A percentile compares a stretch with the other conserved stretches of the same genome.
phyloP scores from a whole-genome alignment of 2,329 filamentous ascomycete species.

The Zasmidium cellare region DNA sequence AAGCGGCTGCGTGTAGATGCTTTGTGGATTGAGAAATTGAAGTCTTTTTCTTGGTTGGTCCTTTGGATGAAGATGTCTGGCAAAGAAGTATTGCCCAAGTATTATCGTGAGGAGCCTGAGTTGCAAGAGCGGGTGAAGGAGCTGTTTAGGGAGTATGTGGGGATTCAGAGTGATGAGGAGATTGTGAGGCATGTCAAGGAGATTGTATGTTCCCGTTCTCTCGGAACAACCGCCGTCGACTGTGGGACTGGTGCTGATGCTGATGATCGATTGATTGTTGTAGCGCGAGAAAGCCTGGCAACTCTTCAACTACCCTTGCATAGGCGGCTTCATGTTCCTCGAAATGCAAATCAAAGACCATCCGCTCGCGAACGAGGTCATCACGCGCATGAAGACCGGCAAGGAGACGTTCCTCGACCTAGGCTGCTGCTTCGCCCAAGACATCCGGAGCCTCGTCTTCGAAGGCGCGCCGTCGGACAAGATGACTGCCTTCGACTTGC shows the following conservation, averaged over 20 bases:
- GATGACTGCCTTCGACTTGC: slow-evolving; percentile 36
- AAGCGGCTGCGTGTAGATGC: no score
- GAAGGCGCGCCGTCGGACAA: slow-evolving; percentile 38
- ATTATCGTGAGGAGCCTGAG: background rate
- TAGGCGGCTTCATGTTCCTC: slow-evolving; percentile 22
- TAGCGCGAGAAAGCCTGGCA: slow-evolving; percentile 18
- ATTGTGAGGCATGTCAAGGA: background rate
- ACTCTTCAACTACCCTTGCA: slow-evolving; percentile 24
- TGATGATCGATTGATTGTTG: background rate
- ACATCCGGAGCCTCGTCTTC: slow-evolving; percentile 39
- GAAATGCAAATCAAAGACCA: slow-evolving; percentile 24
- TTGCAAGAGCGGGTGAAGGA: background rate
- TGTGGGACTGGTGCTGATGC: no score
- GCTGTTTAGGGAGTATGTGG: background rate
- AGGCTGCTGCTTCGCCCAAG: slow-evolving; percentile 43
- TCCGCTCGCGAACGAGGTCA: slow-evolving; percentile 27
- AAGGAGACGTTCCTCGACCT: slow-evolving; percentile 40
- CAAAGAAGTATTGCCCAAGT: background rate
- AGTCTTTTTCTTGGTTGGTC: no score
- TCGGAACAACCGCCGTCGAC: no score
- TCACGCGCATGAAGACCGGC: slow-evolving; percentile 29
- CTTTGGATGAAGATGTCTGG: no score
- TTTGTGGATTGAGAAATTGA: no score
- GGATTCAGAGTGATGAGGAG: background rate
- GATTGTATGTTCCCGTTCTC: background rate